A percentile compares a stretch with the other conserved stretches of the same genome.
phyloP scores from a whole-genome alignment of 345 rosid species.

The Dipteronia sinensis region DNA sequence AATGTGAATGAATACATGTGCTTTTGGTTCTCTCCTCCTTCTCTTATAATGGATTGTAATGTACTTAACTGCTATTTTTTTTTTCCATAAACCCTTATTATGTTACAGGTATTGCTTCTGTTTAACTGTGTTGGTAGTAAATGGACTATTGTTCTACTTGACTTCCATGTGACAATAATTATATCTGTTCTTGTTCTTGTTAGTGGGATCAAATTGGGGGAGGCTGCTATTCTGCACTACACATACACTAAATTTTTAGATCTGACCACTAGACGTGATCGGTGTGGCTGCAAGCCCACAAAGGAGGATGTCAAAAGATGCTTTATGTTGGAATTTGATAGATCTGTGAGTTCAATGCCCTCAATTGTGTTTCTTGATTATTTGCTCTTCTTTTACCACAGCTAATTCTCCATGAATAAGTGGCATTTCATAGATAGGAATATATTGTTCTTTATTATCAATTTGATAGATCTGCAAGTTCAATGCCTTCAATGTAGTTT shows the following conservation, averaged over 20 bases:
- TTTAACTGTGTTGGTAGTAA: not conserved
- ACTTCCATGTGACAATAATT: too few species aligned
- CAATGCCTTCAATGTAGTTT: too few species aligned
- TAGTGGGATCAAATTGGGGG: constrained; percentile 87
- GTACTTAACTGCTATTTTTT: not conserved
- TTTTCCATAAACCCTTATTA: too few species aligned
- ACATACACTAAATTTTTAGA: constrained; percentile 91
- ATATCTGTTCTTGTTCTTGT: constrained; percentile 18
- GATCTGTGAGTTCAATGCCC: constrained; percentile 63
- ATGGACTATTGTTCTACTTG: too few species aligned
- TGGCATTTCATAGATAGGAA: too few species aligned
- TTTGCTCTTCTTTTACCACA: not conserved
- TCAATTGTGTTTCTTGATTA: constrained; percentile 14
- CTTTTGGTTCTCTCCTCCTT: not conserved
- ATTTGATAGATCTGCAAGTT: too few species aligned
- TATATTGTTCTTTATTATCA: too few species aligned
- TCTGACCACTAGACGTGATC: constrained; percentile 88
- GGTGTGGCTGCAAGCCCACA: constrained; percentile 98
- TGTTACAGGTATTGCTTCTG: constrained; percentile 10
- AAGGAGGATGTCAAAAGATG: constrained; percentile 97
- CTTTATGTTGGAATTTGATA: constrained; percentile 95
- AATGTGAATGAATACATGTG: not conserved
- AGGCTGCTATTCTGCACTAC: constrained; percentile 93
- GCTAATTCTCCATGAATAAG: not conserved
- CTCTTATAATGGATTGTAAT: not conserved